Base-by-base conservation (phyloP, 331 rosid genomes). In the Malus hybrid region DNA sequence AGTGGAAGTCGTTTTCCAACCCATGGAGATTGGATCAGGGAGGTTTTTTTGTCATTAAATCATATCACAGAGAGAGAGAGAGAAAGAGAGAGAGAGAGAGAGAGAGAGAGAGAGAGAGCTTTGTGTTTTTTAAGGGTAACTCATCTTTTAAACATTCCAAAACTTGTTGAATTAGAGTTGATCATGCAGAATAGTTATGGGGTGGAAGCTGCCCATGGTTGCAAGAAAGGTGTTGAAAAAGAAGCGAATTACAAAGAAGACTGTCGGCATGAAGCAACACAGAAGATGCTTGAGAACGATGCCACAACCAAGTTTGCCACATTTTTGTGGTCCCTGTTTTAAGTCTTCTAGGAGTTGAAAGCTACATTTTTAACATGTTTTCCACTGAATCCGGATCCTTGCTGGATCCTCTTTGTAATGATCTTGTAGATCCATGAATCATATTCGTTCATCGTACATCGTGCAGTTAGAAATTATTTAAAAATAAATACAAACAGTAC, bases 191-290 rank as follows among this genome's bases (percentile, higher is more conserved):
- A 56, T 44, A 12, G 52, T 44, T 11, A 4, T 44, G 5, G 52
- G 52, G 16, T 44, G 16, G 52, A 44, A 1, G 85, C 83, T 76
- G 28, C 79, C 84, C 79, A 65, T 82, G 76, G 85, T 83, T 83
- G 80, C 69, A 44, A 82, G 76, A 82, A 89, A 76, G 78, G 78
- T 71, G 65, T 52, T 73, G 55, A 34, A 76, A 73, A 56, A 73
- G 52, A 73, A 69, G 83, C 77, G 61, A 80, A 62, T 42, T 67
- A 71, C 71, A 81, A 76, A 61, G 63, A 86, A 73, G 27, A 54
- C 32, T 84, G 91, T 87, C 87, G 86, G 86, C 76, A 62, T 76
- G 83, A 84, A 87, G 78, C 83, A 77, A 28, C 86, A 80, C 84
- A 80, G 67, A 79, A 84, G 90, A 75, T 84, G 86, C 88, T 75